Conservation (phyloP, 1,139 yeast genomes). For the Pichia sp. region DNA sequence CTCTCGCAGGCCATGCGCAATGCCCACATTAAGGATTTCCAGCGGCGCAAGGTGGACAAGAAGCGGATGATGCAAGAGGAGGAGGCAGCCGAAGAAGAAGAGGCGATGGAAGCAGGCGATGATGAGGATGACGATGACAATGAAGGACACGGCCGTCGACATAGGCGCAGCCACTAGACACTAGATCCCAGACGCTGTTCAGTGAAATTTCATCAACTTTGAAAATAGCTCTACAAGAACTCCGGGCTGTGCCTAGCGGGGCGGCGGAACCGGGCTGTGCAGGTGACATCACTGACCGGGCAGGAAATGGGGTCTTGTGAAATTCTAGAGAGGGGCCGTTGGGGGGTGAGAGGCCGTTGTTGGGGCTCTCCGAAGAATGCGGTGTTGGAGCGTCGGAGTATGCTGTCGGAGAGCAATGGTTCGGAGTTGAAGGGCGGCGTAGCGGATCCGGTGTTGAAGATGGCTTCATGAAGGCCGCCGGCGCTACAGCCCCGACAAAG, state of each 20-base stretch:
- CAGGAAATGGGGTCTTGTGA: not conserved
- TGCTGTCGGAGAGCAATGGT: too few species aligned
- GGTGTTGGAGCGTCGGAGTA: too few species aligned
- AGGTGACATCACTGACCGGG: slow-evolving; percentile 2
- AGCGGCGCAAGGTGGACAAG: slow-evolving; percentile 48
- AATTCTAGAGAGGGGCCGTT: too few species aligned
- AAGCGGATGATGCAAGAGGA: slow-evolving; percentile 30
- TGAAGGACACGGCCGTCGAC: too few species aligned
- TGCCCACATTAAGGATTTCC: slow-evolving; percentile 90
- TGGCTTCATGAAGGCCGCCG: too few species aligned
- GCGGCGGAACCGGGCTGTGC: not conserved
- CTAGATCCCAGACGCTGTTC: too few species aligned
- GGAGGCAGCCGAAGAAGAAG: slow-evolving; percentile 12
- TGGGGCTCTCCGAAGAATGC: too few species aligned
- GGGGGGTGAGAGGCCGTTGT: too few species aligned
- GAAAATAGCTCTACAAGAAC: not conserved
- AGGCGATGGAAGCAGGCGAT: slow-evolving; percentile 15
- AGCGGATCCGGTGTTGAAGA: too few species aligned
- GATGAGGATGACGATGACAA: not conserved
- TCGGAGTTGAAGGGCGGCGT: too few species aligned
- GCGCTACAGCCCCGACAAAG: too few species aligned
- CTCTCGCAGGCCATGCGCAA: slow-evolving; percentile 61
- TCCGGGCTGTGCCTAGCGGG: not conserved
- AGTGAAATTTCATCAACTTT: not conserved
- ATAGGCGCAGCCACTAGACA: too few species aligned